These are phyloP conservation scores for Bryoerythrophyllum caledonicum DNA, from an alignment of 225 moss, liverwort and hornwort genomes.

Conservation along the genomic window DNA sequence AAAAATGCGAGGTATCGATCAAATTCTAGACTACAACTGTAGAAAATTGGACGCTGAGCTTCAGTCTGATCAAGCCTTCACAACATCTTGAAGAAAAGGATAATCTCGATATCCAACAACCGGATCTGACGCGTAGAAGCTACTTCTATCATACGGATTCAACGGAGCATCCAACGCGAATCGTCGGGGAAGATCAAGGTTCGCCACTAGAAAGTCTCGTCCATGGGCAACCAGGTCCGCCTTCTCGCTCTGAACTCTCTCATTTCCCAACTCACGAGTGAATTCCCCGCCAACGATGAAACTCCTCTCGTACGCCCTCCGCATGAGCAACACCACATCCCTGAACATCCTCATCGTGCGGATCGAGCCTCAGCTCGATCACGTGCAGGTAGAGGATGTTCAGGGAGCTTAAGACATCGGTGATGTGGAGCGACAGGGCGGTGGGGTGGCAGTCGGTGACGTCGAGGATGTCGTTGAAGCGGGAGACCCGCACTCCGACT, in stretches of 20 bases:
- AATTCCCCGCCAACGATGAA: constrained; percentile 21
- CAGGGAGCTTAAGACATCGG: constrained; percentile 5
- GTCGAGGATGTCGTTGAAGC: background rate
- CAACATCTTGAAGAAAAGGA: constrained; percentile 34
- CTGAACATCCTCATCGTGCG: background rate
- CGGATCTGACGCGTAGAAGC: no score
- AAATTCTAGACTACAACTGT: no score
- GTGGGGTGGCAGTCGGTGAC: constrained; percentile 5
- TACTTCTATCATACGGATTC: no score
- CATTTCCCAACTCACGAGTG: constrained; percentile 1
- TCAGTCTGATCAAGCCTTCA: background rate
- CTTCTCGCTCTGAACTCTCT: constrained; percentile 18
- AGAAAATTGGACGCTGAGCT: no score
- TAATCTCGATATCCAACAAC: constrained; percentile 44
- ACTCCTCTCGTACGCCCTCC: constrained; percentile 14
- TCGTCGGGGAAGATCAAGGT: constrained; percentile 27
- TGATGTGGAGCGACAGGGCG: constrained; percentile 1
- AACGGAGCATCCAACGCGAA: constrained; percentile 37
- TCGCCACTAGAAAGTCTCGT: constrained; percentile 41
- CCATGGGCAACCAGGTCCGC: constrained; percentile 21
- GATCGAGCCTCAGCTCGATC: constrained; percentile 24
- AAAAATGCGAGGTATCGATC: no score
- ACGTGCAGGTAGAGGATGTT: constrained; percentile 28
- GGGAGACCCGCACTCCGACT: background rate
- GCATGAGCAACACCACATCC: no score